phyloP scores from a whole-genome alignment of 2,329 filamentous ascomycete species.

The Aspergillus neotritici region DNA sequence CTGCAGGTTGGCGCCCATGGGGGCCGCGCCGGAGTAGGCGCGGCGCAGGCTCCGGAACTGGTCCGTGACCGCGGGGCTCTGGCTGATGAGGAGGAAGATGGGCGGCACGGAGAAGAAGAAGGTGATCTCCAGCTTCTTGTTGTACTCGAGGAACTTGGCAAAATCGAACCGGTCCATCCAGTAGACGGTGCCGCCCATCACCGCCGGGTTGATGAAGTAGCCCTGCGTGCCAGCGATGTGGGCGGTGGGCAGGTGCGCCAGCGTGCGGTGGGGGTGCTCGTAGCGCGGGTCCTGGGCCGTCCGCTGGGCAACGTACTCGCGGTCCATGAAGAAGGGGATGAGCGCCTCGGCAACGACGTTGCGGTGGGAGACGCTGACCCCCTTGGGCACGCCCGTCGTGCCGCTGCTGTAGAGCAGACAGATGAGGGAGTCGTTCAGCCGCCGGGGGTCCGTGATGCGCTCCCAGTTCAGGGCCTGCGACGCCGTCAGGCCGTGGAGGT shows the following conservation, averaged over 20 bases:
- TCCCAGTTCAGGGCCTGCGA: conserved; percentile 11
- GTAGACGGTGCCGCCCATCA: conserved; percentile 33
- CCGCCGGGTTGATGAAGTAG: conserved; percentile 35
- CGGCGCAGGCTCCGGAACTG: conserved; percentile 34
- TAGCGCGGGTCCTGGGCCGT: conserved; percentile 18
- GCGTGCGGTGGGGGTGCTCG: conserved; percentile 6
- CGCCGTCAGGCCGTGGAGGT: conserved; percentile 4
- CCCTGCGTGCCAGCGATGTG: conserved; percentile 41
- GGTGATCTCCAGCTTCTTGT: conserved; percentile 43
- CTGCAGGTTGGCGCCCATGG: conserved; percentile 12
- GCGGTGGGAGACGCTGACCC: conserved; percentile 51
- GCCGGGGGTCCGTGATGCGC: conserved; percentile 10
- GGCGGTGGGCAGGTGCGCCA: conserved; percentile 46
- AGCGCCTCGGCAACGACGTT: conserved; percentile 47
- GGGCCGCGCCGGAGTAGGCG: conserved; percentile 11
- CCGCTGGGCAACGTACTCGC: conserved; percentile 10
- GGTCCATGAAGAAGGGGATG: conserved; percentile 5
- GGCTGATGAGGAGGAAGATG: conserved; percentile 44
- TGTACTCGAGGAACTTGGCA: conserved; percentile 42
- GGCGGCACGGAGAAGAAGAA: conserved; percentile 49
- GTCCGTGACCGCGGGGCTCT: conserved; percentile 38
- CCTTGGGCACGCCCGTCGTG: conserved; percentile 55
- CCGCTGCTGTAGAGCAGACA: conserved; percentile 46
- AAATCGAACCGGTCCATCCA: conserved; percentile 44
- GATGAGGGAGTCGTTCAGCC: conserved; percentile 10